These are phyloP conservation scores for Hymenochaete sp. DNA, from an alignment of 1,284 basidiomycete genomes.

Conservation along the genomic window DNA sequence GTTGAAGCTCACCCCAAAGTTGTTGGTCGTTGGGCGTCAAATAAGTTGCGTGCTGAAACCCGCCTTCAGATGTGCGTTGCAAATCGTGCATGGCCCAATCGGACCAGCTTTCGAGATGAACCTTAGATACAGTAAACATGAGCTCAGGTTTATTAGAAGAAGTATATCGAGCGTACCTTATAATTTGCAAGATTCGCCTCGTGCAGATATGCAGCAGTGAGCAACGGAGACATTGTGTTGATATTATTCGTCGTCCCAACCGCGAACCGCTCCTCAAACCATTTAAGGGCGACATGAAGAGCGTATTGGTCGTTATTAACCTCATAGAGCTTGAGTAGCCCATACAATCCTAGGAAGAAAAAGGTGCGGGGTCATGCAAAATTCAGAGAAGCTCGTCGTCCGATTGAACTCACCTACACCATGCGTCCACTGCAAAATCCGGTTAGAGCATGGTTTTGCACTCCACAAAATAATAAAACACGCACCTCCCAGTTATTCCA, in stretches of 20 bases:
- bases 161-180: slow-evolving; percentile 32
- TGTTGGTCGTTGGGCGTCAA: slow-evolving; percentile 44
- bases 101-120: slow-evolving; percentile 53
- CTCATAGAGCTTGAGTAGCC: slow-evolving; percentile 36
- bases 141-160: slow-evolving; percentile 45
- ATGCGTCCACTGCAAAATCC: slow-evolving; percentile 64
- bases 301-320: slow-evolving; percentile 37
- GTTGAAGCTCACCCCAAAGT: too few relatives aligned
- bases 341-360: too few relatives aligned
- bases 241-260: slow-evolving; percentile 59
- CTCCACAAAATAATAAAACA: too few relatives aligned
- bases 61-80: slow-evolving; percentile 48
- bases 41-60: slow-evolving; percentile 58
- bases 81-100: slow-evolving; percentile 59
- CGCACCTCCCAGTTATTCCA: slow-evolving; percentile 66
- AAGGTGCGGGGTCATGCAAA: too few relatives aligned
- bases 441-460: too few relatives aligned
- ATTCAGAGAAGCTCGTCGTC: too few relatives aligned
- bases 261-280: slow-evolving; percentile 49
- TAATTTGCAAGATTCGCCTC: slow-evolving; percentile 34
- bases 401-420: too few relatives aligned
- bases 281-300: slow-evolving; percentile 41
- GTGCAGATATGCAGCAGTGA: slow-evolving; percentile 49
- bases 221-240: slow-evolving; percentile 58
- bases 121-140: slow-evolving; percentile 32